Evolutionary conservation across 2,329 filamentous ascomycete genomes (phyloP).

Genomic region (Colletotrichum musicola): DNA sequence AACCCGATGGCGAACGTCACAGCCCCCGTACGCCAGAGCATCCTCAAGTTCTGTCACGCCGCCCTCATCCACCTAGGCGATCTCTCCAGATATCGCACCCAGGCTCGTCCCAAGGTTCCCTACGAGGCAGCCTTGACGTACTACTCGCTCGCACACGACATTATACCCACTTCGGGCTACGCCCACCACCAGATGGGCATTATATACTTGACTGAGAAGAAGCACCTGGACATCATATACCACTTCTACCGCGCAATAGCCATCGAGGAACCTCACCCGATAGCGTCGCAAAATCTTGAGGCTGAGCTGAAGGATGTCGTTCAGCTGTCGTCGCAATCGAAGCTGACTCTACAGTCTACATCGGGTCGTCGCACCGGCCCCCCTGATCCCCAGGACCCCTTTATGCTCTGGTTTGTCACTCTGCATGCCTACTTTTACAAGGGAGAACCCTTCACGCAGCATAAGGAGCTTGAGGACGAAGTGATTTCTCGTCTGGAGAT

Average conservation of each 20-base stretch:
- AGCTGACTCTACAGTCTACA: conserved; percentile 25
- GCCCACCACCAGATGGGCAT: conserved; percentile 94
- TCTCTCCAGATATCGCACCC: conserved; percentile 85
- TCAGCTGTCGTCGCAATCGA: conserved; percentile 48
- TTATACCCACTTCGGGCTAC: conserved; percentile 83
- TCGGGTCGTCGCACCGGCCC: conserved; percentile 48
- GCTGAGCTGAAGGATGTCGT: conserved; percentile 75
- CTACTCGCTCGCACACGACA: conserved; percentile 83
- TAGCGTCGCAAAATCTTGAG: conserved; percentile 81
- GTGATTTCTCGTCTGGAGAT: conserved; percentile 83
- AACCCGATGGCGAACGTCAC: conserved; percentile 59
- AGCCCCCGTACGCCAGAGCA: conserved; percentile 65
- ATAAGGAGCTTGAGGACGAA: conserved; percentile 86
- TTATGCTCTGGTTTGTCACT: conserved; percentile 85
- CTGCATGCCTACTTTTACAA: conserved; percentile 88
- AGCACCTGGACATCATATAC: conserved; percentile 88
- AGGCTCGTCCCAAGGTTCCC: conserved; percentile 77
- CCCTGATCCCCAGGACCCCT: conserved; percentile 71
- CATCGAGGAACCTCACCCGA: conserved; percentile 79
- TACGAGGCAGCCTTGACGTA: conserved; percentile 86
- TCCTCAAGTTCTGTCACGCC: conserved; percentile 82
- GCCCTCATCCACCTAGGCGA: conserved; percentile 91
- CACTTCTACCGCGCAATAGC: conserved; percentile 88
- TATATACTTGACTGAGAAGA: conserved; percentile 80
- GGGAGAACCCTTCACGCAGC: conserved; percentile 79